Conservation (phyloP, 1,139 yeast genomes). For the Wickerhamomyces sp. region DNA sequence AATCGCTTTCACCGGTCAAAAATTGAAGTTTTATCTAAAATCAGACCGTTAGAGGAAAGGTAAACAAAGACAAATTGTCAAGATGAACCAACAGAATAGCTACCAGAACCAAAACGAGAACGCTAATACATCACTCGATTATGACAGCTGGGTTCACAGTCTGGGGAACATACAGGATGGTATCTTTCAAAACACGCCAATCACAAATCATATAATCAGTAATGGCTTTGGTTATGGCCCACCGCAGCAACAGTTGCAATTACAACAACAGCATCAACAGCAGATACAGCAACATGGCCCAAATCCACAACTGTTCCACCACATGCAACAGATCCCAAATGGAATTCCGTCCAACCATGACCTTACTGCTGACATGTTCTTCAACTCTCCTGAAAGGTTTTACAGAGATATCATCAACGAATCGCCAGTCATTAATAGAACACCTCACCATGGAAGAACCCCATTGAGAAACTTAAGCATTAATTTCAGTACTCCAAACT, state of each 20-base stretch:
- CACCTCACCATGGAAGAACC: constrained; percentile 22
- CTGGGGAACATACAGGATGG: constrained; percentile 23
- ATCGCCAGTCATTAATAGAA: constrained; percentile 20
- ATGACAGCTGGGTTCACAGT: constrained; percentile 23
- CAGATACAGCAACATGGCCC: neutral
- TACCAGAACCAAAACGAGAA: neutral
- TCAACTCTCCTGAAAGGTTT: constrained; percentile 35
- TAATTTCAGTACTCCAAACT: constrained; percentile 22
- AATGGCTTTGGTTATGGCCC: constrained; percentile 1
- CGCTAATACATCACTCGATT: constrained; percentile 19
- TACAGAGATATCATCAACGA: constrained; percentile 23
- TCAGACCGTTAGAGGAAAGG: neutral
- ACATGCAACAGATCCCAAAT: neutral
- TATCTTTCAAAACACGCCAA: constrained; percentile 22
- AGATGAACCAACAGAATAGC: neutral
- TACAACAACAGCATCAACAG: neutral
- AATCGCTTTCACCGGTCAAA: too few relatives aligned
- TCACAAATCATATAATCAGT: constrained; percentile 20
- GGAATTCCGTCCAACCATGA: constrained; percentile 14
- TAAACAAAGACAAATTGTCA: neutral
- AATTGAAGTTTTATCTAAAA: too few relatives aligned
- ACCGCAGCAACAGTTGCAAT: neutral
- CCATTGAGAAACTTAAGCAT: constrained; percentile 19
- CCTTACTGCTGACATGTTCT: constrained; percentile 33
- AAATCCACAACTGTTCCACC: neutral